Conservation (phyloP, 2,329 filamentous ascomycete genomes). For the Pseudogymnoascus sp. region DNA sequence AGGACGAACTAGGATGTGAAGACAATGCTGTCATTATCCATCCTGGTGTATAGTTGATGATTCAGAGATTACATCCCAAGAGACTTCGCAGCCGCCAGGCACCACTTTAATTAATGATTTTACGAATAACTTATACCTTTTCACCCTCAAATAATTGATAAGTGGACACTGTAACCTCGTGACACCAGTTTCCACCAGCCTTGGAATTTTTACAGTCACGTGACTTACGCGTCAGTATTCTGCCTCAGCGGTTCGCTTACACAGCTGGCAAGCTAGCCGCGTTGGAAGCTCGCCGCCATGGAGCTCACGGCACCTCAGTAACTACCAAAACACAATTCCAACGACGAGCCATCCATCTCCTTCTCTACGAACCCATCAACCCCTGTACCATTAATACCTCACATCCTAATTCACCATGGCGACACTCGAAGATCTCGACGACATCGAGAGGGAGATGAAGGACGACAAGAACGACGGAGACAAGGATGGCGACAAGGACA, state of each 20-base stretch:
- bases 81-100: background rate
- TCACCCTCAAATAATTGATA: background rate
- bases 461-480: slow-evolving; percentile 53
- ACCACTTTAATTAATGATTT: background rate
- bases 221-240: slow-evolving; percentile 6
- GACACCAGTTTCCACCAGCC: background rate
- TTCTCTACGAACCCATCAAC: slow-evolving; percentile 6
- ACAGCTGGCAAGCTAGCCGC: slow-evolving; percentile 1
- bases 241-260: slow-evolving; percentile 4
- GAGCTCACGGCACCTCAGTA: slow-evolving; percentile 12
- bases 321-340: background rate
- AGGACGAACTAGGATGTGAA: background rate
- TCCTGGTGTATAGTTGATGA: background rate
- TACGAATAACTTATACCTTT: background rate
- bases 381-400: background rate
- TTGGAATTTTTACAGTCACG: background rate
- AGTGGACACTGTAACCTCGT: background rate
- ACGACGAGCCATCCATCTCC: background rate
- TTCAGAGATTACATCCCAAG: background rate
- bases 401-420: slow-evolving; percentile 48
- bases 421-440: slow-evolving; percentile 70
- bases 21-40: background rate
- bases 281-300: slow-evolving; percentile 5
- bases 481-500: slow-evolving; percentile 49
- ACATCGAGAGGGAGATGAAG: slow-evolving; percentile 63